Evolutionary conservation across 2,329 filamentous ascomycete species (phyloP).

Genomic region (Xylariaceae sp.): DNA sequence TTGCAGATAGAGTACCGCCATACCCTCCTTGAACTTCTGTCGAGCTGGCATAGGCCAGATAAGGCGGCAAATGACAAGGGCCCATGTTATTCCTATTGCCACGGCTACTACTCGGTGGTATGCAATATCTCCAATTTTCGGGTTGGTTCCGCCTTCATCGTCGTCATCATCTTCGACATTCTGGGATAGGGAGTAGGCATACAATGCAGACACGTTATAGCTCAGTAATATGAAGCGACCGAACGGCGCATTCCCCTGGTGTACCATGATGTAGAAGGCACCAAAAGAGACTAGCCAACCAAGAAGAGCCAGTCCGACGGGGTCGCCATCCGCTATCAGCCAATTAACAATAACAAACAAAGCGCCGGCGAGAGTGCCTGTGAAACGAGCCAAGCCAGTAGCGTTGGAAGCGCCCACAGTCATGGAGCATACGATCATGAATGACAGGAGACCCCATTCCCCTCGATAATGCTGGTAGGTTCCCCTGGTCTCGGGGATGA

Average conservation of each 20-base stretch:
- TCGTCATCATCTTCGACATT: slow-evolving; percentile 77
- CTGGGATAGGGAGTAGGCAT: slow-evolving; percentile 85
- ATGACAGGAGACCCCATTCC: slow-evolving; percentile 94
- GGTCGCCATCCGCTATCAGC: slow-evolving; percentile 71
- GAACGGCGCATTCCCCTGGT: slow-evolving; percentile 78
- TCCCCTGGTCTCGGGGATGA: slow-evolving; percentile 71
- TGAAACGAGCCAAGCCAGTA: slow-evolving; percentile 79
- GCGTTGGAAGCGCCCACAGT: slow-evolving; percentile 95
- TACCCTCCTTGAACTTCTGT: slow-evolving; percentile 80
- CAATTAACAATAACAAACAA: slow-evolving; percentile 71
- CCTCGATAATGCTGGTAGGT: slow-evolving; percentile 85
- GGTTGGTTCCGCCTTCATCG: slow-evolving; percentile 80
- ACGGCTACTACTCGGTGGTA: slow-evolving; percentile 85
- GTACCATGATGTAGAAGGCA: slow-evolving; percentile 88
- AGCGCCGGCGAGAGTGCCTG: slow-evolving; percentile 81
- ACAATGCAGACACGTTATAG: slow-evolving; percentile 92
- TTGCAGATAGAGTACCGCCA: slow-evolving; percentile 87
- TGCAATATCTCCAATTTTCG: slow-evolving; percentile 82
- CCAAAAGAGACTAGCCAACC: slow-evolving; percentile 77
- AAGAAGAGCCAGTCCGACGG: slow-evolving; percentile 70
- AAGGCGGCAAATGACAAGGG: slow-evolving; percentile 79
- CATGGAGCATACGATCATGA: slow-evolving; percentile 98
- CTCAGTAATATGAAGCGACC: slow-evolving; percentile 91
- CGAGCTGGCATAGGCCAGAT: slow-evolving; percentile 94
- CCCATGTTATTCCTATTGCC: slow-evolving; percentile 84